A percentile compares a stretch with the other conserved stretches of the same genome.
Evolutionary conservation across 1,284 basidiomycete species (phyloP).

Genomic region (Mrakiaceae sp.): DNA sequence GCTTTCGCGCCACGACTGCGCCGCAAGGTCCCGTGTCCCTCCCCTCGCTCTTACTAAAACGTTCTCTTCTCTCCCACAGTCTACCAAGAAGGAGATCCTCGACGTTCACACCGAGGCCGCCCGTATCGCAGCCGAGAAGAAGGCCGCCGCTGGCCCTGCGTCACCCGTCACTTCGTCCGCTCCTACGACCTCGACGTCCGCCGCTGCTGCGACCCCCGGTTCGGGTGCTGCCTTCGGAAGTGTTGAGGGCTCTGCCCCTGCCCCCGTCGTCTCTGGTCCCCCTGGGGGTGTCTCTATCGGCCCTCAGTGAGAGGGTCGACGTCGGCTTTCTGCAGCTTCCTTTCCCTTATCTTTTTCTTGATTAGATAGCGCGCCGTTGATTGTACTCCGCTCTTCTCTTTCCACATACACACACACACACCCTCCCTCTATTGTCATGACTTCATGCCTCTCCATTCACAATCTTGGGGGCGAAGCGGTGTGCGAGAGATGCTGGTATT

Average conservation of each 20-base stretch:
- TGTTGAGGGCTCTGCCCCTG: neutral
- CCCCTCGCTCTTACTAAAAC: conserved; percentile 20
- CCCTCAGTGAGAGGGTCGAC: neutral
- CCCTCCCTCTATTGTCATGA: too few species aligned
- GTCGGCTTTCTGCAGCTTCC: too few species aligned
- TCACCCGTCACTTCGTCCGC: neutral
- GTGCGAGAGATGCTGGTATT: too few species aligned
- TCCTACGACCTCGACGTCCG: neutral
- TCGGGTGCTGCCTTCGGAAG: neutral
- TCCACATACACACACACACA: too few species aligned
- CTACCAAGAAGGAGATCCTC: conserved; percentile 55
- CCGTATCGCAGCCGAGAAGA: conserved; percentile 33
- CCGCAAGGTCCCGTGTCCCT: neutral
- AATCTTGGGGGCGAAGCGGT: too few species aligned
- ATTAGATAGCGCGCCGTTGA: neutral
- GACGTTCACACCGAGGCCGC: conserved; percentile 45
- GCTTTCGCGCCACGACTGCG: neutral
- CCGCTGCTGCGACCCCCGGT: neutral
- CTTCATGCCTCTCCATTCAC: too few species aligned
- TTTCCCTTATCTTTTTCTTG: neutral
- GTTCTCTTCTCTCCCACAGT: conserved; percentile 46
- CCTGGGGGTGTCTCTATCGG: neutral
- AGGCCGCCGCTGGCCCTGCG: neutral
- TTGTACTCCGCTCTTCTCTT: too few species aligned
- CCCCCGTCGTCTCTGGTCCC: neutral